These are phyloP conservation scores for Alternaria burnsii DNA, from an alignment of 2,329 filamentous ascomycete genomes.

Conservation along the genomic window DNA sequence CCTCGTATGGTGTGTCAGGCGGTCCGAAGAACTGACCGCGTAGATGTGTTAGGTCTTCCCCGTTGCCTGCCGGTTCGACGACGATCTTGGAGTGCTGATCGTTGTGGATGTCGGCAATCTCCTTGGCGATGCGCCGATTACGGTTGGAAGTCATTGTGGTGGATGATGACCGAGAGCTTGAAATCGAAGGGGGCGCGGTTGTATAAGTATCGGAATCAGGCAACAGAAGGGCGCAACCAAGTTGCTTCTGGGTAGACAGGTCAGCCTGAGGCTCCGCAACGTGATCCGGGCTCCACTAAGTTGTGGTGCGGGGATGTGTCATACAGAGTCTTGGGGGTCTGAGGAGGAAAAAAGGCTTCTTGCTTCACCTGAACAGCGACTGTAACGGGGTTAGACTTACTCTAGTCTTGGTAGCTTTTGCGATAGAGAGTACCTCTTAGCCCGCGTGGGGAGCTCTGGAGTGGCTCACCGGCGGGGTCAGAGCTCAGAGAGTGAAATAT, in stretches of 20 bases:
- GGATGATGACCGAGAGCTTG: background rate
- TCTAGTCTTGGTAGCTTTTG: background rate
- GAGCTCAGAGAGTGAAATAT: background rate
- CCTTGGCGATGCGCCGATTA: conserved; percentile 72
- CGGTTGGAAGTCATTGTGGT: conserved; percentile 64
- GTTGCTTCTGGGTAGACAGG: conserved; percentile 13
- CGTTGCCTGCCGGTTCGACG: conserved; percentile 68
- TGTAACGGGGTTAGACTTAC: background rate
- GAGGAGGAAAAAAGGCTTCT: background rate
- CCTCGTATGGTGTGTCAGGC: conserved; percentile 91
- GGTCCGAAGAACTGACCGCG: conserved; percentile 85
- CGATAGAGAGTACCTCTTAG: conserved; percentile 15
- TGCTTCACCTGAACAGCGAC: background rate
- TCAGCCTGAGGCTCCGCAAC: conserved; percentile 19
- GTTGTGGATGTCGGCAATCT: conserved; percentile 75
- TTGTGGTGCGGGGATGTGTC: conserved; percentile 3
- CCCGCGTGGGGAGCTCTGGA: conserved; percentile 22
- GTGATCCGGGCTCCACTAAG: conserved; percentile 10
- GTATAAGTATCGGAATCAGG: conserved; percentile 8
- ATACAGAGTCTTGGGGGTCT: conserved; percentile 25
- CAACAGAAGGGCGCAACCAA: conserved; percentile 13
- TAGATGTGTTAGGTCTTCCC: conserved; percentile 80
- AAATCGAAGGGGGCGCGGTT: conserved; percentile 4
- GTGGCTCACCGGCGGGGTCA: conserved; percentile 17
- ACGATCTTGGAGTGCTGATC: conserved; percentile 81